Evolutionary conservation across 257 asterid genomes (phyloP).

Genomic region (Nicotiana sylvestris): DNA sequence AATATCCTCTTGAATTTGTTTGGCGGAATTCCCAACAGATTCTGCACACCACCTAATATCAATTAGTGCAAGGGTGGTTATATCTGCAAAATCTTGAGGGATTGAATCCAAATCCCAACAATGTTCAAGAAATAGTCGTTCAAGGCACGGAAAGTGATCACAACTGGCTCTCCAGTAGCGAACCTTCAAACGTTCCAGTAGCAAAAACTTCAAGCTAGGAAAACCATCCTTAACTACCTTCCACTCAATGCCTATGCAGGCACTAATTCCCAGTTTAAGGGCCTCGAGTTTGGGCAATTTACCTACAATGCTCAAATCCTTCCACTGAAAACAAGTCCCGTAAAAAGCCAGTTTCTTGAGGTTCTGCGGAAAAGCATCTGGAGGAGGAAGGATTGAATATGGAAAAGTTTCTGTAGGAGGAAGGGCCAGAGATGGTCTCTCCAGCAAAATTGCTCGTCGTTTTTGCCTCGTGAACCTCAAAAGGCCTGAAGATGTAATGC

Average conservation of each 20-base stretch:
- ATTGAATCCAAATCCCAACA: constrained; percentile 15
- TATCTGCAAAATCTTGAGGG: constrained; percentile 24
- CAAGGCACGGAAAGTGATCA: constrained; percentile 20
- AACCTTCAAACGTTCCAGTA: not conserved
- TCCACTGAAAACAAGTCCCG: not conserved
- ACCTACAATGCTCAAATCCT: not conserved
- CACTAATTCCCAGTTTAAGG: not conserved
- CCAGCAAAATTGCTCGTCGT: too few species aligned
- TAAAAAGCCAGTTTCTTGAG: not conserved
- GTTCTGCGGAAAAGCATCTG: constrained; percentile 17
- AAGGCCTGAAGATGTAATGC: not conserved
- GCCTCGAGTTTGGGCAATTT: not conserved
- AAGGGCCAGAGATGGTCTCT: too few species aligned
- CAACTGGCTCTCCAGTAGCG: not conserved
- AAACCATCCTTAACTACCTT: not conserved
- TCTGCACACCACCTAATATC: constrained; percentile 13
- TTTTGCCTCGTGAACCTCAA: not conserved
- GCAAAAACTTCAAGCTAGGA: not conserved
- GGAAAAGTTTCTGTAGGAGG: too few species aligned
- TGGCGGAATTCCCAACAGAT: constrained; percentile 26
- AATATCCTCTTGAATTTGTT: constrained; percentile 22
- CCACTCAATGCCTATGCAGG: not conserved
- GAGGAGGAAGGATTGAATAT: not conserved
- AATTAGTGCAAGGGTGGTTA: constrained; percentile 23
- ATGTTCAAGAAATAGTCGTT: constrained; percentile 15